Conservation (phyloP, 1,284 basidiomycete genomes). For the Microbotryum scabiosae region DNA sequence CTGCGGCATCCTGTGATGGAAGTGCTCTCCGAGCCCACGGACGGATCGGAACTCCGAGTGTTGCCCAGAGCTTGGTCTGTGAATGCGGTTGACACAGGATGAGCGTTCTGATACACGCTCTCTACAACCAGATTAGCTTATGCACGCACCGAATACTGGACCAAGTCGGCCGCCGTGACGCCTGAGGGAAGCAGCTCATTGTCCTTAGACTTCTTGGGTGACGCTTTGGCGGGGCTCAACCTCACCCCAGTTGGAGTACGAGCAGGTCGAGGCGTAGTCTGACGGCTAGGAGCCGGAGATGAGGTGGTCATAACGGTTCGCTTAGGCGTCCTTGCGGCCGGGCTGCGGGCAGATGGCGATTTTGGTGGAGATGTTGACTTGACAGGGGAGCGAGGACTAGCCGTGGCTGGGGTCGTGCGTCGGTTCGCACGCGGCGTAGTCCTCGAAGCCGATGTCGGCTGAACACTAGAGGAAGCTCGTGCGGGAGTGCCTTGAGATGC, state of each 20-base stretch:
- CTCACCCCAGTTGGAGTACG: background rate
- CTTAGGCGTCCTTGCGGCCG: no score
- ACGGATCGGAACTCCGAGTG: background rate
- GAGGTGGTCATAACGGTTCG: no score
- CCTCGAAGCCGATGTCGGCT: background rate
- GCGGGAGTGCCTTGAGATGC: background rate
- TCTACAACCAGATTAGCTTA: background rate
- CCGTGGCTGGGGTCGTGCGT: background rate
- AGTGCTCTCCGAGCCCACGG: conserved; percentile 7
- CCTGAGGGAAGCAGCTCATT: background rate
- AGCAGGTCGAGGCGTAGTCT: background rate
- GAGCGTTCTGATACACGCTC: background rate
- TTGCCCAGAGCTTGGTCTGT: conserved; percentile 3
- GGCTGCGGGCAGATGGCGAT: no score
- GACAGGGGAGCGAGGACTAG: no score
- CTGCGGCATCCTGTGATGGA: background rate
- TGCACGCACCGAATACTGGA: conserved; percentile 3
- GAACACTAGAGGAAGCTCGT: background rate
- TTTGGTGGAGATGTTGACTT: no score
- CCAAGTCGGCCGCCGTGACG: conserved; percentile 4
- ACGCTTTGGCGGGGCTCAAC: background rate
- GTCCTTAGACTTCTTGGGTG: background rate
- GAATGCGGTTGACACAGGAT: background rate
- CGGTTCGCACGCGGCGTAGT: background rate
- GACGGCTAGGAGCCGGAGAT: no score